Conservation (phyloP, 2,329 filamentous ascomycete genomes). For the Penicillium sp. region DNA sequence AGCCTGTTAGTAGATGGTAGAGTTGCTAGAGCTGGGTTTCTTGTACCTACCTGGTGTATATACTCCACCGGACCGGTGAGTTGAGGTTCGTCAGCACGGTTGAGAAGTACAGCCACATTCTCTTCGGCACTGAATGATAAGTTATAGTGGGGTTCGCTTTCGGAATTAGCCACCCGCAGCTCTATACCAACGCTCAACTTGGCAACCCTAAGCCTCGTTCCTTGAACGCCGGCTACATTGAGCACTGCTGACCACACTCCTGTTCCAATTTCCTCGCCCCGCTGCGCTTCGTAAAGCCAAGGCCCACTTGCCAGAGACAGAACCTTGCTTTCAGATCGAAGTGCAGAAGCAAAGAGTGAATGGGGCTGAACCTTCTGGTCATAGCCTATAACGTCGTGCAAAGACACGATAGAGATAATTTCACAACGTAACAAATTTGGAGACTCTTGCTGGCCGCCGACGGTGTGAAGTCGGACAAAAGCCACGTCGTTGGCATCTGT, state of each 20-base stretch:
- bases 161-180: neutral
- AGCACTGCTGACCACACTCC: constrained; percentile 24
- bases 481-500: constrained; percentile 47
- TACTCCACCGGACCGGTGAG: constrained; percentile 40
- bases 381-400: constrained; percentile 21
- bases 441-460: neutral
- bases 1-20: constrained; percentile 10
- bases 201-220: constrained; percentile 34
- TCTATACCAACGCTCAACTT: constrained; percentile 27
- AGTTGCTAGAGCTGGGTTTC: neutral
- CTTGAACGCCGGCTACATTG: constrained; percentile 36
- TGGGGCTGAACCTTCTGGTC: constrained; percentile 26
- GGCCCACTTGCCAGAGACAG: constrained; percentile 38
- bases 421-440: constrained; percentile 29
- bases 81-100: constrained; percentile 21
- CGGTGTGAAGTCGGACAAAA: constrained; percentile 33
- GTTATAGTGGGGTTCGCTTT: constrained; percentile 11
- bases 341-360: constrained; percentile 37
- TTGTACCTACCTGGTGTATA: constrained; percentile 34
- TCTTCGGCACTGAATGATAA: constrained; percentile 22
- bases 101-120: constrained; percentile 12
- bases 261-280: neutral
- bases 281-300: constrained; percentile 31
- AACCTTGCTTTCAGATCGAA: constrained; percentile 32
- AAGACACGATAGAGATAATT: constrained; percentile 30